phyloP scores from a whole-genome alignment of 2,329 filamentous ascomycete species.

The Xylariales sp. region DNA sequence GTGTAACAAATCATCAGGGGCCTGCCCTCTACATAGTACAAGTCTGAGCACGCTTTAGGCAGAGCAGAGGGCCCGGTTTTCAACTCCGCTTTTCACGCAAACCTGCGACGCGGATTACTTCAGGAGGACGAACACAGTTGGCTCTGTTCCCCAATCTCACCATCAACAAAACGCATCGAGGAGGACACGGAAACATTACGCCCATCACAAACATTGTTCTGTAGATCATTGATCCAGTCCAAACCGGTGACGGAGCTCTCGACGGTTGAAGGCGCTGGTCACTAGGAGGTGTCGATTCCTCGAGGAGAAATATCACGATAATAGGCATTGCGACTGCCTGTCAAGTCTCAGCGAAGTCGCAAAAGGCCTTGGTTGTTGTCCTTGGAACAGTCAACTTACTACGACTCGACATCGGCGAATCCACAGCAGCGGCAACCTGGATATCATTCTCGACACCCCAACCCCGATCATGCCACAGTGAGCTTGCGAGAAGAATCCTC shows the following conservation, averaged over 20 bases:
- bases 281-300: background rate
- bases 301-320: background rate
- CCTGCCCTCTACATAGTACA: background rate
- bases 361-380: background rate
- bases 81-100: slow-evolving; percentile 11
- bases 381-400: background rate
- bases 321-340: no score
- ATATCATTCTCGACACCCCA: no score
- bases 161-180: background rate
- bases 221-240: slow-evolving; percentile 19
- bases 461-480: no score
- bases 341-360: background rate
- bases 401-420: no score
- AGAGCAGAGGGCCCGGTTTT: slow-evolving; percentile 5
- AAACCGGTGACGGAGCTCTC: slow-evolving; percentile 1
- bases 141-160: slow-evolving; percentile 3
- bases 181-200: slow-evolving; percentile 11
- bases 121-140: slow-evolving; percentile 9
- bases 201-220: slow-evolving; percentile 19
- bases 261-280: background rate
- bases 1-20: slow-evolving; percentile 1
- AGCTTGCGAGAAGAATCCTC: no score
- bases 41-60: slow-evolving; percentile 10
- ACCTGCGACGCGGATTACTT: slow-evolving; percentile 12
- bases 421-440: no score